Evolutionary conservation across 192 early-diverging fungal species (phyloP), one percentile per base, ranked within the genome.

Genomic region (Coemansia javaensis): DNA sequence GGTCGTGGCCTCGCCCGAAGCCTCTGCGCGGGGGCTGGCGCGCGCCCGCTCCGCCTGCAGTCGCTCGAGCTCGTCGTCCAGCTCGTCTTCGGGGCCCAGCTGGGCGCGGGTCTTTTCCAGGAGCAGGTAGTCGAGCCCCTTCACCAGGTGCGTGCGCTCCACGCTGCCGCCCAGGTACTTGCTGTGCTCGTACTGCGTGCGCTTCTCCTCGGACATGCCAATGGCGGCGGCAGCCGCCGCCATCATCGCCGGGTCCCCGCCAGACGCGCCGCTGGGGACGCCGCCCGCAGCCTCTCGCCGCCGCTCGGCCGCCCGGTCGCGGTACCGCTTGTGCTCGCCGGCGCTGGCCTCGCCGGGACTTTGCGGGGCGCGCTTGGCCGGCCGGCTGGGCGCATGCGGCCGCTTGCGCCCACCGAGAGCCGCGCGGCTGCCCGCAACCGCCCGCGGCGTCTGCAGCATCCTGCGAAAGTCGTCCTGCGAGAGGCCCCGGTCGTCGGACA

Each of bases 241-340:
- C 7, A 1, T 30, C 7, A 1, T 8, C 7, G 28, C 28, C 8
- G 28, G 28, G n/a, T n/a, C n/a, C n/a, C n/a, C n/a, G n/a, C n/a
- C n/a, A n/a, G n/a, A n/a, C n/a, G n/a, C 13, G 40, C 7, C 3
- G 22, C 22, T 41, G 9, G 25, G 13, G 21, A 18, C 12, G 22
- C 40, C 17, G 40, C 5, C 40, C 10, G 5, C 20, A n/a, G 40
- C 15, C 14, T 25, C 18, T 6, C 83, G 63, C 8, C 93, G 77
- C 30, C 93, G 82, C 68, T 97, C 93, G 1, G 85, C 88, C n/a
- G 93, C 93, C 22, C 93, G 75, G 57, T 97, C 93, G 31, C 93
- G 87, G 57, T 94, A 96, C 21, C 43, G 38, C 17, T 54, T 53
- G 21, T 50, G 4, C 22, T 2, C 22, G 28, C 13, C 1, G 40